These are phyloP conservation scores for Trichophyton schoenleinii DNA, from an alignment of 2,329 filamentous ascomycete species.

Conservation along the genomic window DNA sequence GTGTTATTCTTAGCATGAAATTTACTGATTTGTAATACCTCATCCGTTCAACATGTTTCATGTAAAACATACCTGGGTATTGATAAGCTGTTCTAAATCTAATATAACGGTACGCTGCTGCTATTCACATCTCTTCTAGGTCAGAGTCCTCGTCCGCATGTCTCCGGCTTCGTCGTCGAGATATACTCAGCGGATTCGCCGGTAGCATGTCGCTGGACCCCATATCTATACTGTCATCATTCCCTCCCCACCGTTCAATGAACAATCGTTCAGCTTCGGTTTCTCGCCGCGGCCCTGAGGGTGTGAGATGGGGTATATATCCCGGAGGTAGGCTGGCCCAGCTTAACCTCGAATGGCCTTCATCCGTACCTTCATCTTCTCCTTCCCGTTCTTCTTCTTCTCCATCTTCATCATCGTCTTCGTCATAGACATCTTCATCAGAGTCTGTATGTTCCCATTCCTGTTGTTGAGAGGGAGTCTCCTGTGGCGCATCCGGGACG, in stretches of 20 bases:
- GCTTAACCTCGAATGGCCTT: constrained; percentile 7
- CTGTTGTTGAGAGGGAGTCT: constrained; percentile 35
- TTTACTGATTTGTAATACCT: not conserved
- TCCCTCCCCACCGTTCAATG: constrained; percentile 29
- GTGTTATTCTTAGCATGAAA: not conserved
- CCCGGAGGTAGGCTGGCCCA: constrained; percentile 16
- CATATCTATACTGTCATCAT: constrained; percentile 20
- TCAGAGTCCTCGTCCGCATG: constrained; percentile 2
- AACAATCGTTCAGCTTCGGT: constrained; percentile 31
- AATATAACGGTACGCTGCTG: not conserved
- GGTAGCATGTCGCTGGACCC: constrained; percentile 24
- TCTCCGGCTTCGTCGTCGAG: constrained; percentile 6
- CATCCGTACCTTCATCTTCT: constrained; percentile 8
- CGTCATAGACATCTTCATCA: constrained; percentile 47
- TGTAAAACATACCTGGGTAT: not conserved
- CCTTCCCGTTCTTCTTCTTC: constrained; percentile 19
- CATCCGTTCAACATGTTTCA: not conserved
- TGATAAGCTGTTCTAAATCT: not conserved
- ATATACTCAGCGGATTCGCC: constrained; percentile 17
- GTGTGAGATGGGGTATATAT: constrained; percentile 20
- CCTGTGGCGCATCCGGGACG: constrained; percentile 42
- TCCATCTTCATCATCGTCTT: constrained; percentile 30
- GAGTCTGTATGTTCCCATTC: constrained; percentile 70
- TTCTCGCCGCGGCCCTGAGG: constrained; percentile 18
- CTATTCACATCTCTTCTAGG: not conserved